Evolutionary conservation across 139 green algal genomes (phyloP), one percentile per base, ranked within the genome.

Genomic region (Tetradesmus lagerheimii): DNA sequence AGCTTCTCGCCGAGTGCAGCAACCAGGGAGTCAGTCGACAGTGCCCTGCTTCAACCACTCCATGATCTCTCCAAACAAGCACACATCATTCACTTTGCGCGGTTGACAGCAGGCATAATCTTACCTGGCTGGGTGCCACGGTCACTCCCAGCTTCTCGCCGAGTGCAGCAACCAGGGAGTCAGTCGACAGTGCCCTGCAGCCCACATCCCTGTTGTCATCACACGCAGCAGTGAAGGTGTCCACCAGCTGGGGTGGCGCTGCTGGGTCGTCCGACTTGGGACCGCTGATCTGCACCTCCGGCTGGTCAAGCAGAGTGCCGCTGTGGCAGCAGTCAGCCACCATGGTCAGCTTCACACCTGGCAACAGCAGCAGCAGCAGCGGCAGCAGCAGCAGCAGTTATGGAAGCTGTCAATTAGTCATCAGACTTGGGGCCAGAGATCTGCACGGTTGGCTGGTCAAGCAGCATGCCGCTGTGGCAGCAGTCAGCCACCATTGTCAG

Each of bases 401-500:
- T 34, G 64, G 64, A 27, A 5, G 57, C 20, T 71, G 57, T 29
- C 6, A 31, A 3, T 8, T 14, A 50, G 8, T n/a, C n/a, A 23
- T 76, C 39, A n/a, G 71, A 74, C 67, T 82, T 89, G 4, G 38
- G 67, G 31, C 53, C 80, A 35, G 66, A 57, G 4, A 75, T 76
- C 34, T 78, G 18, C 12, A 74, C 79, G 16, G 34, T 18, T 31
- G 85, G 85, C 78, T 89, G 38, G 16, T 91, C 90, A 74, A 93
- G 43, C 83, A 92, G 34, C 4, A 57, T 85, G 67, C 91, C 94
- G 66, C 89, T 94, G 92, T 97, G 95, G 93, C 95, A 97, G 90
- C 93, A 97, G 92, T 97, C 95, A 27, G 92, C 89, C 6, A 96
- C 84, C 81, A 97, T 92, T 29, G 95, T 97, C 86, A 97, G 95